Conservation (phyloP, 2,329 filamentous ascomycete species). For the Fusarium sp. region DNA sequence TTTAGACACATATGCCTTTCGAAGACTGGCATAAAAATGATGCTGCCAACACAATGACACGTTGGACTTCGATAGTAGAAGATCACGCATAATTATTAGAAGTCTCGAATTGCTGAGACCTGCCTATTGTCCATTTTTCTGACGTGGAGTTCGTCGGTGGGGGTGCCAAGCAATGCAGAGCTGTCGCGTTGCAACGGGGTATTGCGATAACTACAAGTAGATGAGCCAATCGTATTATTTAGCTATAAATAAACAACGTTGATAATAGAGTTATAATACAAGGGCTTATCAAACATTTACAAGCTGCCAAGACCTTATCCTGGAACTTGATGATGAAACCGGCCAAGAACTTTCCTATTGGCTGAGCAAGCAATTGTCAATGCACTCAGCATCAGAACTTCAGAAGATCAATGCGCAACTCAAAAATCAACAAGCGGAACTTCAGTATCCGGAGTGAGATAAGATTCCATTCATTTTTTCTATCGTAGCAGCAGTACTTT, state of each 20-base stretch:
- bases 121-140: rapidly evolving
- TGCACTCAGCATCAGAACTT: neutral
- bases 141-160: neutral
- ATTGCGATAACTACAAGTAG: neutral
- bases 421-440: neutral
- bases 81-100: too few relatives aligned
- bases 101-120: neutral
- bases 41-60: rapidly evolving
- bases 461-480: neutral
- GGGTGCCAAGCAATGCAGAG: neutral
- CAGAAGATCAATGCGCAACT: neutral
- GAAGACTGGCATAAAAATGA: too few relatives aligned
- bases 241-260: neutral
- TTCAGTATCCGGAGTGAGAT: neutral
- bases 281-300: neutral
- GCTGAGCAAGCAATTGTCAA: neutral
- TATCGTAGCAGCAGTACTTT: neutral
- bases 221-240: neutral
- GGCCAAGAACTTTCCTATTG: neutral
- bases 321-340: neutral
- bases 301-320: neutral
- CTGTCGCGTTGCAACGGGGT: rapidly evolving
- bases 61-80: rapidly evolving
- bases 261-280: neutral
- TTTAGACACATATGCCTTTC: rapidly evolving